Evolutionary conservation across 1,284 basidiomycete species (phyloP), one percentile per base, ranked within the genome.

Genomic region (Sporisorium reilianum): DNA sequence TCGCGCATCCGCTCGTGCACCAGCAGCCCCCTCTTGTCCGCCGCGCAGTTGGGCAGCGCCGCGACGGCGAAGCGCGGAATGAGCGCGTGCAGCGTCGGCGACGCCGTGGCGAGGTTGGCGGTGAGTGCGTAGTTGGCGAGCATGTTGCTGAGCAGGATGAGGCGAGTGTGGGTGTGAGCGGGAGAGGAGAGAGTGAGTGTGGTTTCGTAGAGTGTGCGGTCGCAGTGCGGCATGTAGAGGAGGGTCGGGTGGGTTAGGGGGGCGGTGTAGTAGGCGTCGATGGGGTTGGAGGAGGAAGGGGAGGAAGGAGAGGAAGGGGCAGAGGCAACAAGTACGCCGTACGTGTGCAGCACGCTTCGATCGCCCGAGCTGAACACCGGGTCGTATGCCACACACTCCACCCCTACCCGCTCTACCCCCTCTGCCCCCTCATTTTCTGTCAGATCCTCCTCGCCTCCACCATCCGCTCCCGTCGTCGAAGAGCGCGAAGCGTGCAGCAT

Each of bases 151-250:
- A 75, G 55, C 7, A 75, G 36, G 0, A 61, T 36, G 7, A 49
- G 9, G 3, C n/a, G n/a, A n/a, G n/a, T n/a, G 16, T 23, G 16
- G 45, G 18, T 11, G 41, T 26, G 3, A 28, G 44, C 1, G 23
- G 52, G 34, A 25, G 48, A 38, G 50, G 56, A 58, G 49, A 48
- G 54, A 18, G 58, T 34, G 10, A 71, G 55, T 1, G 70, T 11
- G 11, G 20, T 0, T 57, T 75, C 64, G 73, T 75, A 75, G 3
- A 75, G 55, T 2, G 50, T 32, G 18, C 60, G 23, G 14, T 66
- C 67, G 61, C 73, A 75, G 34, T 75, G 73, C 2, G 73, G 73
- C 73, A 75, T 75, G 44, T 71, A 75, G 1, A 71, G 64, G 1
- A 75, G 44, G 0, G 67, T 64, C 0, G 56, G 50, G 5, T 30